Conservation (phyloP, 2,329 filamentous ascomycete genomes). For the Bipolaris victoriae region DNA sequence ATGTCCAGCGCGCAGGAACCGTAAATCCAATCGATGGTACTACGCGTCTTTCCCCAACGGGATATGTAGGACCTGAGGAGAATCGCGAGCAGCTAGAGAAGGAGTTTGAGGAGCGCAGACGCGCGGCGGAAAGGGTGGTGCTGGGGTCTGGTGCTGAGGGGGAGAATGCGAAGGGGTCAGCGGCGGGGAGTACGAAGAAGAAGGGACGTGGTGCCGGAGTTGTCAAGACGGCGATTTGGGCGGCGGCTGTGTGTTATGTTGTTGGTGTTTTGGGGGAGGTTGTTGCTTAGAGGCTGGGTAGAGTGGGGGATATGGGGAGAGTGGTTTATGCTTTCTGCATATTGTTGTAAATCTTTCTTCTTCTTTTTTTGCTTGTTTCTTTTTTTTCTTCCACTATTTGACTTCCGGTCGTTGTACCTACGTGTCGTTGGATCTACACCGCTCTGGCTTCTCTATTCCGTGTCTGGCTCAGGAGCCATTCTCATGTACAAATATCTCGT, state of each 20-base stretch:
- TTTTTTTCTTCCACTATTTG: no score
- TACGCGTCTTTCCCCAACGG: conserved; percentile 40
- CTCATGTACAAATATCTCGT: background rate
- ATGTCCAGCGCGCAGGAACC: background rate
- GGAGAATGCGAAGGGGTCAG: background rate
- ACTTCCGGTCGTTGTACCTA: no score
- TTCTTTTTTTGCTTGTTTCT: no score
- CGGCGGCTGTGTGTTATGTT: conserved; percentile 38
- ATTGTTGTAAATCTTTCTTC: no score
- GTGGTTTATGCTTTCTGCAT: no score
- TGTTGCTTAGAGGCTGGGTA: conserved; percentile 18
- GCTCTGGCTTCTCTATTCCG: background rate
- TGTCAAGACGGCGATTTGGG: conserved; percentile 41
- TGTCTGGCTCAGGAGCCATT: background rate
- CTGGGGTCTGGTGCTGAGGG: background rate
- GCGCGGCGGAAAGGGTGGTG: conserved; percentile 22
- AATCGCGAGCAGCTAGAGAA: conserved; percentile 28
- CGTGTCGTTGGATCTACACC: no score
- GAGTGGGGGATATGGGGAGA: background rate
- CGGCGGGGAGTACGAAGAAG: conserved; percentile 1
- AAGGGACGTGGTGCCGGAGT: conserved; percentile 28
- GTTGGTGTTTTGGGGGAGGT: conserved; percentile 42
- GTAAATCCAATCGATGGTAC: conserved; percentile 49
- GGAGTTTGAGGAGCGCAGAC: conserved; percentile 33
- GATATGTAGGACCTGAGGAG: conserved; percentile 41